These are phyloP conservation scores for Stygiomarasmius scandens DNA, from an alignment of 1,284 basidiomycete genomes.

Conservation along the genomic window DNA sequence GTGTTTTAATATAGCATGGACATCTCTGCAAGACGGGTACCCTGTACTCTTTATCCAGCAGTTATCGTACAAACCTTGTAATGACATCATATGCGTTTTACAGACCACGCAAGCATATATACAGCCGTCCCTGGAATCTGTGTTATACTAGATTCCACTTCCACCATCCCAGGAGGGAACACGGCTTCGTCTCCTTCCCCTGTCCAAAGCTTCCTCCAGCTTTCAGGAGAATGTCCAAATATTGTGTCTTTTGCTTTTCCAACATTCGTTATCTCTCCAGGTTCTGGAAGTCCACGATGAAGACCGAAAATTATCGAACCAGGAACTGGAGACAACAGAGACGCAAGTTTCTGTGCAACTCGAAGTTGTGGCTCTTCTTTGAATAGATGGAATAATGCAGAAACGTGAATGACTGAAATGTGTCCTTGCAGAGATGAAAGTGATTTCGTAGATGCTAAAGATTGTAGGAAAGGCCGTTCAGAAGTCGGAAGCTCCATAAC, in stretches of 20 bases:
- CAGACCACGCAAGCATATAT: no score
- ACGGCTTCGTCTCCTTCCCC: constrained; percentile 22
- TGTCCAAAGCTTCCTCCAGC: constrained; percentile 39
- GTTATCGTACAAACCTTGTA: no score
- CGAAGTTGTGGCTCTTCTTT: constrained; percentile 41
- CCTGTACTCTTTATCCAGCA: no score
- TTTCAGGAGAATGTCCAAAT: constrained; percentile 40
- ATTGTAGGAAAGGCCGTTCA: constrained; percentile 28
- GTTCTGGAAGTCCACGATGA: constrained; percentile 22
- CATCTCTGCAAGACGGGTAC: no score
- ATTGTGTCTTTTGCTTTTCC: constrained; percentile 13
- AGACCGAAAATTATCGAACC: constrained; percentile 35
- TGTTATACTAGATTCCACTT: constrained; percentile 13
- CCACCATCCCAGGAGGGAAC: constrained; percentile 27
- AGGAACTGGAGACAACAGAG: constrained; percentile 32
- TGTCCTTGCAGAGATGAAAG: constrained; percentile 46
- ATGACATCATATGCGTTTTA: no score
- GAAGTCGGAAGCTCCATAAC: constrained; percentile 25
- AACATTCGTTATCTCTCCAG: constrained; percentile 20
- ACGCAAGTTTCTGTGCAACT: constrained; percentile 40
- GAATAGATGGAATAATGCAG: constrained; percentile 55
- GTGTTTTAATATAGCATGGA: no score
- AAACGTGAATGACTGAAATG: constrained; percentile 46
- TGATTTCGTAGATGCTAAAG: constrained; percentile 27
- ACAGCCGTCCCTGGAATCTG: no score